These are phyloP conservation scores for Pleoardoris graminearum DNA, from an alignment of 2,329 filamentous ascomycete genomes.

Conservation along the genomic window DNA sequence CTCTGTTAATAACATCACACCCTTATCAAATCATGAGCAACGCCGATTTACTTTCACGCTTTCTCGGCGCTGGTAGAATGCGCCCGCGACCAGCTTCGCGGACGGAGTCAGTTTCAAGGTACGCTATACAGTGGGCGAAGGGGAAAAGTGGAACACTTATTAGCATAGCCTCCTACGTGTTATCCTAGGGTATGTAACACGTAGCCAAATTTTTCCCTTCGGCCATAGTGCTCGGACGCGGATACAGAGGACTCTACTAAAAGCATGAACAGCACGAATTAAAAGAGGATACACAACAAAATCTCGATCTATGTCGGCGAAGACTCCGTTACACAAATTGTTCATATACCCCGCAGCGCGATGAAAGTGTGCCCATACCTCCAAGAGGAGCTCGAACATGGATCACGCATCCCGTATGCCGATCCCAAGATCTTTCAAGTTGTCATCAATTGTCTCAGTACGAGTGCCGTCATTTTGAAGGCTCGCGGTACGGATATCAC, in stretches of 20 bases:
- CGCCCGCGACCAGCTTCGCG: too few species aligned
- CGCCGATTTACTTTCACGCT: too few species aligned
- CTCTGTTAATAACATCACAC: too few species aligned
- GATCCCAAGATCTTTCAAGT: conserved; percentile 6
- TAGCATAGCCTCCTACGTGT: too few species aligned
- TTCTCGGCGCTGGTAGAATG: too few species aligned
- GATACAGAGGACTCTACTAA: neutral
- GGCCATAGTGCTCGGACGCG: too few species aligned
- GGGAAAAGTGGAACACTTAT: too few species aligned
- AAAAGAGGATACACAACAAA: neutral
- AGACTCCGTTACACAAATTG: neutral
- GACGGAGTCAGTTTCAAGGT: too few species aligned
- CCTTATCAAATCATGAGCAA: too few species aligned
- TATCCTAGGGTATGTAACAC: too few species aligned
- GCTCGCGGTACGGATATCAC: neutral
- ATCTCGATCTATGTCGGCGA: neutral
- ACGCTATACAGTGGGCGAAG: too few species aligned
- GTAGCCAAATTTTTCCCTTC: too few species aligned
- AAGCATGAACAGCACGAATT: neutral
- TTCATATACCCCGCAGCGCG: neutral
- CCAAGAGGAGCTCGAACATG: neutral
- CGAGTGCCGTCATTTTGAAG: neutral
- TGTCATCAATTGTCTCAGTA: conserved; percentile 8
- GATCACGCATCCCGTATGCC: neutral
- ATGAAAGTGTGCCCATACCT: neutral